These are phyloP conservation scores for Alternaria sp. DNA, from an alignment of 2,329 filamentous ascomycete genomes.

Conservation along the genomic window DNA sequence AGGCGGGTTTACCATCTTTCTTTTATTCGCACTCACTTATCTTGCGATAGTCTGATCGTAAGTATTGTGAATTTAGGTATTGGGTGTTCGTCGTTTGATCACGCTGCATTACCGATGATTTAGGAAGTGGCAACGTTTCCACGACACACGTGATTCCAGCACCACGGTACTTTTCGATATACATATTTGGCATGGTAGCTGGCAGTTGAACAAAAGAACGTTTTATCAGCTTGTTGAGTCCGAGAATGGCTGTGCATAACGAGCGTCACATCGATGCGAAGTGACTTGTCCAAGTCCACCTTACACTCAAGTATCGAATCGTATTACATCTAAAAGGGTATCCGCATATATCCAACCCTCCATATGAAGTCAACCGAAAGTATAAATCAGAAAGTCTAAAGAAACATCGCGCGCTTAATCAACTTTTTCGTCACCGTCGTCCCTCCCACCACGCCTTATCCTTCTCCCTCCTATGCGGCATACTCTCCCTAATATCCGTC, in stretches of 20 bases:
- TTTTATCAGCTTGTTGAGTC: neutral
- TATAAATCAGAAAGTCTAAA: neutral
- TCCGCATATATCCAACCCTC: conserved; percentile 11
- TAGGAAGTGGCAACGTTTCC: neutral
- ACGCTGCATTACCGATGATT: neutral
- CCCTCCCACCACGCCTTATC: conserved; percentile 47
- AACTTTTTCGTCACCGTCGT: conserved; percentile 9
- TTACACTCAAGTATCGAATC: neutral
- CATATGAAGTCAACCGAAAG: neutral
- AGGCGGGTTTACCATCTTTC: neutral
- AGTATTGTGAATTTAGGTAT: neutral
- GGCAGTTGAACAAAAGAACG: neutral
- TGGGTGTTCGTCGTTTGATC: neutral
- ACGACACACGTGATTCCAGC: neutral
- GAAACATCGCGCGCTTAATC: neutral
- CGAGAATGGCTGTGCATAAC: neutral
- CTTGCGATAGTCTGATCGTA: neutral
- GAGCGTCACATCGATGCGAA: neutral
- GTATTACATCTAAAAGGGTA: conserved; percentile 16
- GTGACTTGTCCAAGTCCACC: neutral
- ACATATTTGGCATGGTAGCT: neutral
- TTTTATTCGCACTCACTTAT: neutral
- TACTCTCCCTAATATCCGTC: conserved; percentile 39
- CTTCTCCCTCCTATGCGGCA: conserved; percentile 44
- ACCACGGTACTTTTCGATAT: neutral